Base-by-base conservation (phyloP, 306 rosid genomes). In the Acacia melanoxylon region DNA sequence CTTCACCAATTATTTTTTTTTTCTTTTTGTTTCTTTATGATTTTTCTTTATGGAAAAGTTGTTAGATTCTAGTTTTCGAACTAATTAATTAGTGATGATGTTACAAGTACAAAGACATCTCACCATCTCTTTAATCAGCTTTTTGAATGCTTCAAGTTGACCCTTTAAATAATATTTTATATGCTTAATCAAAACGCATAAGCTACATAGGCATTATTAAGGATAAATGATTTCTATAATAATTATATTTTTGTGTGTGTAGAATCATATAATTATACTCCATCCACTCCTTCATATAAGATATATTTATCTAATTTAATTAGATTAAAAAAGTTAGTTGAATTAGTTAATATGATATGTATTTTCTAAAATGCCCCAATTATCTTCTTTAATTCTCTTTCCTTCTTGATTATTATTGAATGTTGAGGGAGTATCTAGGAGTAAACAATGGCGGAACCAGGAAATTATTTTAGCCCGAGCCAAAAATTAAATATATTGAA, bases 21-120 rank as follows among this genome's bases (percentile, higher is more conserved):
- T 27, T 44, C 2, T 45, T 46, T 77, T 13, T 37, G 73, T 35
- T 35, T 10, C 41, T 62, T 25, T 63, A 63, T 63, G 15, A 42
- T 9, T 40, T 58, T 59, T 10, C 35, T 40, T 40, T 24, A 3
- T 45, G 10, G 31, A 25, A 61, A 61, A 45, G 61, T 77, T 63
- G 63, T 77, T 46, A 29, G 73, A 77, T 77, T 63, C 81, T 27
- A 29, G 62, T 65, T 77, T 29, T 77, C 46, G 2, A 77, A 63
- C 56, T 10, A 22, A 20, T 58, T 10, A 77, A 42, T 10, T 29
- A 63, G 40, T 19, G 69, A 12, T 63, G 74, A 73, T 75, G 2
- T 11, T 77, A 73, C 81, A 77, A 77, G 74, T 77, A 46, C 63
- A 46, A 45, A 7, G 81, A 77, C 81, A 29, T 48, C 29, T 19